Base-by-base conservation (phyloP, 257 asterid species). In the Solanum okadae region DNA sequence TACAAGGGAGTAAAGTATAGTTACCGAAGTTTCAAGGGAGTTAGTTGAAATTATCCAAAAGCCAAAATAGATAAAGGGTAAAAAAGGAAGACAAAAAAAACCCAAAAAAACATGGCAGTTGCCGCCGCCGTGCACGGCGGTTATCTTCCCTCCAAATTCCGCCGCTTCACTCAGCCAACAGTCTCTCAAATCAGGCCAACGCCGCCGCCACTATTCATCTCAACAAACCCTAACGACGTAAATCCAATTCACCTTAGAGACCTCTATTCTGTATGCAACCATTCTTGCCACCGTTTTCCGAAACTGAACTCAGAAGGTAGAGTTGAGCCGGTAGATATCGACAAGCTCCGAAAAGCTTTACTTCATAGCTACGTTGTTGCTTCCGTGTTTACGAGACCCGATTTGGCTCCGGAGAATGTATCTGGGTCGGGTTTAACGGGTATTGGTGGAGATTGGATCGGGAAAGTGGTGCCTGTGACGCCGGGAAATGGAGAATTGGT, bases 241-340 rank as follows among this genome's bases (percentile, higher is more conserved):
- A 90, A 93, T 89, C 90, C 81, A 0, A 56, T 61, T 25, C 94
- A 91, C 79, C 96, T 97, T 59, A 89, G 72, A 85, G 91, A 94
- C 56, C 98, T 97, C 37, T 96, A 86, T 94, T 81, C 93, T 44
- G 83, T 86, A 92, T 97, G 98, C 93, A 94, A 95, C 91, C 94
- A 93, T 93, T 95, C 98, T 89, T 92, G 95, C 95, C 94, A 95
- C 93, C 98, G 97, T 86, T 95, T 95, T 93, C 98, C 99, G 87
- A 87, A 86, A 76, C 25, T 88, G 86, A 93, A 91, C 86, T 88
- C 93, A 38, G 76, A 88, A 33, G 98, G 98, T 49, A 92, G 90
- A 38, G 94, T 95, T 75, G 96, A 94, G 83, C 95, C 92, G 11
- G 89, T 94, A 2, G 98, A 95, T 88, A 29, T 85, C 59, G 59